Base-by-base conservation (phyloP, 2,329 filamentous ascomycete genomes). In the Boeremia exigua region DNA sequence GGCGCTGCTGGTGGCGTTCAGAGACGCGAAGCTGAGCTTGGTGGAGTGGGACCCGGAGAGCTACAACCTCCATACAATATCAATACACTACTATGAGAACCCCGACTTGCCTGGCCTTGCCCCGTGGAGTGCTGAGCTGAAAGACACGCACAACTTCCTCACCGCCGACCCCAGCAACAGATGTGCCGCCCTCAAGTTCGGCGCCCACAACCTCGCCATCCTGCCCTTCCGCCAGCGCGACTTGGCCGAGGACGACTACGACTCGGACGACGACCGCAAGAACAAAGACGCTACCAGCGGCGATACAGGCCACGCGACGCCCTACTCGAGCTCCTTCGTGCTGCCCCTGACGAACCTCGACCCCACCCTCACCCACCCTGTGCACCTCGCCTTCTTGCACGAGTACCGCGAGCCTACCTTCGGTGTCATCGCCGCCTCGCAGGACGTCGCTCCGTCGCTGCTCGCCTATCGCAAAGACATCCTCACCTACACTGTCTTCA, bases 321-420 rank as follows among this genome's bases (percentile, higher is more conserved):
- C 92, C 44, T 96, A 96, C 82, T 85, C 87, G 67, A 85, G 92
- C 30, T 98, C 95, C 54, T 99, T 98, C 80, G 94, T 98, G 61
- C 84, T 99, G 62, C 90, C 92, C 61, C 83, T 98, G 63, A 92
- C 93, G 48, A 87, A 92, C 69, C 84, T 99, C 77, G 94, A 98
- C 75, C 90, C 93, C 60, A 87, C 85, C 61, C 83, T 99, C 65
- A 86, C 94, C 57, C 90, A 96, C 76, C 92, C 94, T 44, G 87
- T 97, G 69, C 91, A 96, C 72, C 86, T 99, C 70, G 88, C 91
- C 51, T 99, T 99, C 75, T 81, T 99, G 62, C 86, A 98, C 82
- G 94, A 98, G 79, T 99, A 99, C 77, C 88, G 95, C 75, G 95
- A 98, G 77, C 94, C 95, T 11, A 99, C 95, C 0, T 96, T 99